A percentile compares a stretch with the other conserved stretches of the same genome.
These are phyloP conservation scores for Cyberlindnera maclurae DNA, from an alignment of 805 yeast genomes.

Conservation along the genomic window DNA sequence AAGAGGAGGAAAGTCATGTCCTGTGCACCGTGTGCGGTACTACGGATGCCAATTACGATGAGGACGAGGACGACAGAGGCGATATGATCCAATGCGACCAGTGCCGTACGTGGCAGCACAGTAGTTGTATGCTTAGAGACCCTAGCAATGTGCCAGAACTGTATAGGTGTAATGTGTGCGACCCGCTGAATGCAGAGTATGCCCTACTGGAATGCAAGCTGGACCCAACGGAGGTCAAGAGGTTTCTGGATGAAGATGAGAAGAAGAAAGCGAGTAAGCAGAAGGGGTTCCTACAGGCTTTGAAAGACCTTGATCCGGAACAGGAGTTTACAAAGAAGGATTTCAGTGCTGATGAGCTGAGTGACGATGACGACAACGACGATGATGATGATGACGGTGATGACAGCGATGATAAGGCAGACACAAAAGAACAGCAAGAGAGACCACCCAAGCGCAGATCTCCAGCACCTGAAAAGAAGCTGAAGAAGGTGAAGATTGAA, in stretches of 20 bases:
- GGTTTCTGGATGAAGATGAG: conserved; percentile 9
- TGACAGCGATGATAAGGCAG: conserved; percentile 11
- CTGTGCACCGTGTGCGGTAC: conserved; percentile 59
- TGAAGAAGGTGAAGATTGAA: conserved; percentile 2
- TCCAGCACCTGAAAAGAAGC: conserved; percentile 23
- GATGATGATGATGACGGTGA: conserved; percentile 6
- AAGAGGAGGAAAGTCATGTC: conserved; percentile 29
- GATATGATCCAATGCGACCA: conserved; percentile 60
- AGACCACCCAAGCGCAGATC: not conserved
- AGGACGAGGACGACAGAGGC: conserved; percentile 43
- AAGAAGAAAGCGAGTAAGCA: conserved; percentile 7
- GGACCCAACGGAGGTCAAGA: conserved; percentile 20
- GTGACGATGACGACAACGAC: conserved; percentile 4
- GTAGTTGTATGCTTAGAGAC: conserved; percentile 48
- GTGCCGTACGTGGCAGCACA: conserved; percentile 71
- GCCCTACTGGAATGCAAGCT: conserved; percentile 27
- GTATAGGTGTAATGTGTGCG: conserved; percentile 52
- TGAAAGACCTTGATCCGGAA: conserved; percentile 8
- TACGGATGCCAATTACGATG: conserved; percentile 49
- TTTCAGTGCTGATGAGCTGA: conserved; percentile 12
- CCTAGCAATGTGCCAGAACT: conserved; percentile 34
- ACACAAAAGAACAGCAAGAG: conserved; percentile 3
- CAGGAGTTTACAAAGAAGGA: conserved; percentile 24
- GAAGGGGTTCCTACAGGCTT: not conserved
- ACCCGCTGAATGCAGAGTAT: conserved; percentile 27